Conservation (phyloP, 108 stramenopile species). For the Epithemia pelagica region DNA sequence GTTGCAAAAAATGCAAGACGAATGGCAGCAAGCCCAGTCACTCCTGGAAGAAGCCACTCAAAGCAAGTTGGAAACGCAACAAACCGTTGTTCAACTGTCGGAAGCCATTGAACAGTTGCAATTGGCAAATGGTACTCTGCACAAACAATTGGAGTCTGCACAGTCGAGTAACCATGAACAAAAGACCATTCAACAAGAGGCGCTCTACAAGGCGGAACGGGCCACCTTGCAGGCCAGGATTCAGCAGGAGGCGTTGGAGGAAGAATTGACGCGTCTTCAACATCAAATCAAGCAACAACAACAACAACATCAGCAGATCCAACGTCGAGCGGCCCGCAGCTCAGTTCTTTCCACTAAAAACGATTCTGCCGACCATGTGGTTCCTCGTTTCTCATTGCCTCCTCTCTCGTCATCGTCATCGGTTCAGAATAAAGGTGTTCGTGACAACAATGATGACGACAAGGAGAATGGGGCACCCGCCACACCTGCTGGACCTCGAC, state of each 20-base stretch:
- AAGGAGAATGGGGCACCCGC: background rate
- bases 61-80: constrained; percentile 44
- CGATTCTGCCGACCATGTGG: background rate
- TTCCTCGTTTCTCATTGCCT: background rate
- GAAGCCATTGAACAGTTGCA: constrained; percentile 44
- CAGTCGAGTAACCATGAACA: constrained; percentile 28
- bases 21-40: constrained; percentile 36
- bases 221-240: constrained; percentile 47
- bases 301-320: constrained; percentile 27
- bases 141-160: constrained; percentile 29
- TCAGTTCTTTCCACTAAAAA: background rate
- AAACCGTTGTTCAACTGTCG: constrained; percentile 38
- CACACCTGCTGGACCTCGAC: background rate
- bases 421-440: background rate
- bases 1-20: constrained; percentile 32
- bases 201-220: constrained; percentile 31
- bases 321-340: constrained; percentile 2
- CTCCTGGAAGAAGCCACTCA: constrained; percentile 42
- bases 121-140: constrained; percentile 47
- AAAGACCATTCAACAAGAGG: constrained; percentile 31
- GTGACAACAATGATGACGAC: background rate
- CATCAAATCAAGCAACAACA: constrained; percentile 39
- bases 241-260: constrained; percentile 39
- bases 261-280: constrained; percentile 38
- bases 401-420: background rate